Base-by-base conservation (phyloP, 257 asterid species). In the Solanum pinnatisectum region DNA sequence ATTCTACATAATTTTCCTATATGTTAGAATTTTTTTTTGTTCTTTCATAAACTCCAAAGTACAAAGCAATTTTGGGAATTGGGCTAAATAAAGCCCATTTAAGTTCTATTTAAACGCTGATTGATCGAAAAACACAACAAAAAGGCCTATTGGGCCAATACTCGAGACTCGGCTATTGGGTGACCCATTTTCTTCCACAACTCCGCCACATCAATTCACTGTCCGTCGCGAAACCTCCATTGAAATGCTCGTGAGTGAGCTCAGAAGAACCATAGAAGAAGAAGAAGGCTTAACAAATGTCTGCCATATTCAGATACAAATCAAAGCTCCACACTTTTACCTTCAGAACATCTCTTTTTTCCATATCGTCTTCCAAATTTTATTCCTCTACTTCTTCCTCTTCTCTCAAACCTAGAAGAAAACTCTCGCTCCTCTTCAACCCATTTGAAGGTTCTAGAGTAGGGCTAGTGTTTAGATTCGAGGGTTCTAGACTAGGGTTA, bases 321-420 rank as follows among this genome's bases (percentile, higher is more conserved):
- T 89, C 93, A 88, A 94, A 94, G 85, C 92, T 94, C 91, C 92
- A 92, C 72, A 60, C 40, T 86, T 68, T 93, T 23, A 70, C 90
- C 85, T 67, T 93, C 86, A 60, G 85, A 39, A 30, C 88, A 74
- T 72, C 89, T 68, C 37, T 83, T 13, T 68, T 87, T 77, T 60
- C 87, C 82, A 37, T 37, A 40, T 52, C 90, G 5, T 73, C 83
- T 84, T 88, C 93, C 77, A 74, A 63, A 85, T 88, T 88, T 90
- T 92, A 88, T 86, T 85, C 90, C 79, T 52, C 92, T 87, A 16
- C 23, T 52, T 16, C 23, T 52, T 68, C 67, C 81, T 87, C 60
- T 86, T 87, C 56, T 87, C 59, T 87, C 89, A 87, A 86, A 37
- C 88, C 89, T 90, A 89, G 72, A 35, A 78, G 71, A 71, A 88